phyloP scores from a whole-genome alignment of 2,329 filamentous ascomycete genomes.

The Myriosclerotinia duriaeana region DNA sequence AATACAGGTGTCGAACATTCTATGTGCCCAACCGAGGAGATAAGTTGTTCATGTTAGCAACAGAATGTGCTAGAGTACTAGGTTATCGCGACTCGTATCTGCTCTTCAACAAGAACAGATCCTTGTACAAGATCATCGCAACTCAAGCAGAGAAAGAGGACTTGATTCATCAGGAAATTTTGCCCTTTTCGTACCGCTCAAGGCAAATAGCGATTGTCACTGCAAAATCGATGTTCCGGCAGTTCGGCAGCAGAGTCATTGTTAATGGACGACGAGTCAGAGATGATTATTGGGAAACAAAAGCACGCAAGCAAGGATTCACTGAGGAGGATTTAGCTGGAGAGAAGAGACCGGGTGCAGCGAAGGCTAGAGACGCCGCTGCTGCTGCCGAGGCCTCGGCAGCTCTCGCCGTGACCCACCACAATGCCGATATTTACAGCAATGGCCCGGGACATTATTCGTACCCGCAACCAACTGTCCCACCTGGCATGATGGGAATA shows the following conservation, averaged over 20 bases:
- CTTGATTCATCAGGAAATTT: conserved; percentile 87
- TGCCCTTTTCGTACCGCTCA: conserved; percentile 97
- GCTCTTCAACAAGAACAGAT: conserved; percentile 97
- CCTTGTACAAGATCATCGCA: conserved; percentile 95
- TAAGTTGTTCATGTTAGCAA: conserved; percentile 98
- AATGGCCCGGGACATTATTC: conserved; percentile 67
- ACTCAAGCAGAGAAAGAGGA: conserved; percentile 96
- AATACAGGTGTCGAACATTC: conserved; percentile 93
- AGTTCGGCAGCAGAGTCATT: conserved; percentile 94
- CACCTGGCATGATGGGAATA: conserved; percentile 68
- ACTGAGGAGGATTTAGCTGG: conserved; percentile 95
- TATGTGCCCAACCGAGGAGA: conserved; percentile 85
- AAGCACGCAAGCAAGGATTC: conserved; percentile 95
- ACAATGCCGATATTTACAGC: conserved; percentile 86
- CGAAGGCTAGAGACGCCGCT: conserved; percentile 81
- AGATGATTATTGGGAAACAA: conserved; percentile 98
- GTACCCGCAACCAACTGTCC: conserved; percentile 65
- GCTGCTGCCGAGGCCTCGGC: conserved; percentile 56
- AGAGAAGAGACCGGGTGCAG: conserved; percentile 90
- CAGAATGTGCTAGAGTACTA: conserved; percentile 90
- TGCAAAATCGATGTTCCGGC: conserved; percentile 95
- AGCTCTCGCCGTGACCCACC: conserved; percentile 60
- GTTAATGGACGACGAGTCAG: conserved; percentile 85
- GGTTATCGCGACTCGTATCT: conserved; percentile 97
- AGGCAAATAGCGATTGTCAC: conserved; percentile 98